Base-by-base conservation (phyloP, 2,329 filamentous ascomycete genomes). In the Aureobasidium lini region DNA sequence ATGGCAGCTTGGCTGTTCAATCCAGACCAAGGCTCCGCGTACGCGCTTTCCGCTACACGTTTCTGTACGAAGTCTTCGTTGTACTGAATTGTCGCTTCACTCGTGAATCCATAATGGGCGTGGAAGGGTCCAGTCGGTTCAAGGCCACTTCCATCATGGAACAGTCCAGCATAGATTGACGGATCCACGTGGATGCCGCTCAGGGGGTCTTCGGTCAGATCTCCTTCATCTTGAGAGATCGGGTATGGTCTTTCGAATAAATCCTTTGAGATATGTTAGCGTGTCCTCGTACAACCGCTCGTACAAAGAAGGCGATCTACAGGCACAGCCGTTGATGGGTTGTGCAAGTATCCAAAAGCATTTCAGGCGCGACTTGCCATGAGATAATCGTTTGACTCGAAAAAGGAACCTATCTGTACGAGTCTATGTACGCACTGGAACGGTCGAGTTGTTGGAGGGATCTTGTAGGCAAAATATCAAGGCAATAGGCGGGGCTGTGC, bases 281-380 rank as follows among this genome's bases (percentile, higher is more conserved):
- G 40, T 43, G 31, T 28, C 31, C 31, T 18, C 31, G 52, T 56
- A 23, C 40, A 18, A 56, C 39, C 28, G n/a, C 31, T 18, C 50
- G 8, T 29, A 32, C 32, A 46, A 46, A 42, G 31, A 56, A 34
- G 29, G 10, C 5, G 31, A 56, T 56, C 52, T 56, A 44, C 40
- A 56, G 52, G 52, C 32, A 56, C 52, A 46, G 52, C 52, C 40
- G 52, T 56, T 15, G 32, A 56, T 56, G 52, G 52, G 52, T 56
- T 16, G 52, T 40, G 52, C 52, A 56, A 28, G 52, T 56, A 37
- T 36, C 16, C 40, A 34, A 31, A 46, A 46, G n/a, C 29, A 56
- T 31, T n/a, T 16, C 23, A 46, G 32, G 31, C 29, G 18, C 36
- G 5, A 56, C 52, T 56, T 56, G 52, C 52, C 52, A 56, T 56